Base-by-base conservation (phyloP, 805 yeast genomes). In the Starmerella davenportii region DNA sequence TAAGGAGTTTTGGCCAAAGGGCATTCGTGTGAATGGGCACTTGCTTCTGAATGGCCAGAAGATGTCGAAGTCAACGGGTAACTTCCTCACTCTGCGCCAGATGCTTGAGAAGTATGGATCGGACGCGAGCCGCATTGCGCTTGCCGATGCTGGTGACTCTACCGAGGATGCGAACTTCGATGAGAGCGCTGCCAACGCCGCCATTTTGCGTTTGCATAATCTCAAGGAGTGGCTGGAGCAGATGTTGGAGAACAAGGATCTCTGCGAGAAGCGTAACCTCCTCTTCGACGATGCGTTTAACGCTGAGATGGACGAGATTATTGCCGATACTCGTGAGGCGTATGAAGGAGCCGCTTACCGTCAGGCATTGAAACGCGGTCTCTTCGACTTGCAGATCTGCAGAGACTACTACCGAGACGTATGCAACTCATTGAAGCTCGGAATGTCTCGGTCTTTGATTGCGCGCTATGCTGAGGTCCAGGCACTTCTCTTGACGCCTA, bases 121-220 rank as follows among this genome's bases (percentile, higher is more conserved):
- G 37, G 98, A 90, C 60, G 95, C 96, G 31, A 67, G 94, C 9
- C 79, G 98, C 68, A 80, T 90, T 58, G 95, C 98, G 4, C 66
- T 90, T 48, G 98, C 96, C 34, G 98, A 90, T 65, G 95, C 95
- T 38, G 98, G 98, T 66, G 98, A 90, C 58, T 68, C 90, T 32
- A 74, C 84, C 49, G 98, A 90, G 64, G 98, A 90, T 61, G 98
- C 98, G 38, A 90, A 90, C 66, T 80, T 90, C 55, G 98, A 90
- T 54, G 98, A 90, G 64, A 65, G 82, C 43, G 85, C 76, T 55
- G 98, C 98, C 39, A 90, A 90, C 55, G 95, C 98, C 35, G 95
- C 96, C 20, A 85, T 90, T 58, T 70, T 90, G 59, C 79, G 98
- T 64, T 69, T 90, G 57, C 79, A 71, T 59, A 87, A 81, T 39